phyloP scores from a whole-genome alignment of 1,139 yeast species.

The Nakaseomyces bracarensis region DNA sequence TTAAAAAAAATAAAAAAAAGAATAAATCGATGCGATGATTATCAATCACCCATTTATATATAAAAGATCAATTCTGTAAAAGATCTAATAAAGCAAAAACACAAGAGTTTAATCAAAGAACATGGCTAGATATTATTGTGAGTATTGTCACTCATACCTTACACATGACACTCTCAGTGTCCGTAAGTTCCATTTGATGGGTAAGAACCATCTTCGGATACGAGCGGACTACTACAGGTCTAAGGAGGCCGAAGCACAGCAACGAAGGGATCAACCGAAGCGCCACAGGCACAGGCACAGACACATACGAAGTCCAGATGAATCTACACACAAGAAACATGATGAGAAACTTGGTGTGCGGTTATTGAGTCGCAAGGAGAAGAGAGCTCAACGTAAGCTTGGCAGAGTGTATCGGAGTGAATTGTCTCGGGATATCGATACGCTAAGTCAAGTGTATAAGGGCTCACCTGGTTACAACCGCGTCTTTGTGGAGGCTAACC shows the following conservation, averaged over 20 bases:
- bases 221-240: slow-evolving; percentile 62
- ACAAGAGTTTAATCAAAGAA: background rate
- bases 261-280: too few relatives aligned
- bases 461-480: slow-evolving; percentile 30
- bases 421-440: slow-evolving; percentile 8
- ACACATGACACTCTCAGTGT: slow-evolving; percentile 90
- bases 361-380: slow-evolving; percentile 15
- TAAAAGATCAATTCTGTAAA: background rate
- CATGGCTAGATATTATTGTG: slow-evolving; percentile 60
- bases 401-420: slow-evolving; percentile 11
- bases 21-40: too few relatives aligned
- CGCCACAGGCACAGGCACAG: background rate
- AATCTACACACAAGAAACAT: background rate
- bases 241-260: slow-evolving; percentile 1
- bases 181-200: slow-evolving; percentile 71
- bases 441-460: slow-evolving; percentile 18
- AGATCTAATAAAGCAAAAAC: background rate
- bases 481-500: slow-evolving; percentile 23
- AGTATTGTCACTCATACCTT: slow-evolving; percentile 74
- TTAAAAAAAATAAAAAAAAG: too few relatives aligned
- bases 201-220: slow-evolving; percentile 66
- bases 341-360: slow-evolving; percentile 8
- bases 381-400: slow-evolving; percentile 8
- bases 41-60: too few relatives aligned
- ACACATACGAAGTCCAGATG: too few relatives aligned